Base-by-base conservation (phyloP, 1,284 basidiomycete genomes). In the Cystobasidium sp. region DNA sequence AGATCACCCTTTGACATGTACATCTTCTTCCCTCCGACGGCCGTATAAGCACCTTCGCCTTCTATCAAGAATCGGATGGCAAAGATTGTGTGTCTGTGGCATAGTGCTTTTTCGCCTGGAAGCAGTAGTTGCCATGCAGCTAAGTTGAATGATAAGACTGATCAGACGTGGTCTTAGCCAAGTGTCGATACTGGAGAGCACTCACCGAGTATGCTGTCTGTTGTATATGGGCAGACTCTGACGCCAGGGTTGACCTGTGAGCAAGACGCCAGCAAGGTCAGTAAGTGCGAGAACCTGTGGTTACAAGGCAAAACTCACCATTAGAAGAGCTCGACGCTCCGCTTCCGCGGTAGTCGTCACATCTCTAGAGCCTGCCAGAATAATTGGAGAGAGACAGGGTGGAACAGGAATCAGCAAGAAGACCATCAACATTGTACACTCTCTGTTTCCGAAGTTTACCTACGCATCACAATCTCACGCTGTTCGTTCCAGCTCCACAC, bases 91-190 rank as follows among this genome's bases (percentile, higher is more conserved):
- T 74, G 72, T 22, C 72, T 46, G 43, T 74, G 72, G 22, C 64
- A 67, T n/a, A 74, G 18, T 37, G 72, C 72, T 43, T 51, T 59
- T 56, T 74, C 72, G 20, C 72, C 72, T 14, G 72, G 72, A 49
- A 74, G 72, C 12, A 74, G 63, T 10, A 74, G 58, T 49, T 74
- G 72, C 72, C 72, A 74, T 8, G 72, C 72, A 44, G 64, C 68
- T 61, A 37, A 8, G 37, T 22, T 14, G 43, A 24, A 1, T 1
- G 4, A 24, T 8, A 10, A 63, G 20, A 22, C 22, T 39, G 44
- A 9, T 63, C 20, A 63, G 61, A 59, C 39, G 14, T 31, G 56
- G 46, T 14, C 37, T 43, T 41, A 1, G 6, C 14, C 56, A n/a
- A 14, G 37, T 59, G 43, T 59, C 4, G 14, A 18, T 6, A 20